Percentiles rank a stretch among this genome's conserved stretches.
Conservation (phyloP, 2,329 filamentous ascomycete species). For the Samsoniella hepiali region DNA sequence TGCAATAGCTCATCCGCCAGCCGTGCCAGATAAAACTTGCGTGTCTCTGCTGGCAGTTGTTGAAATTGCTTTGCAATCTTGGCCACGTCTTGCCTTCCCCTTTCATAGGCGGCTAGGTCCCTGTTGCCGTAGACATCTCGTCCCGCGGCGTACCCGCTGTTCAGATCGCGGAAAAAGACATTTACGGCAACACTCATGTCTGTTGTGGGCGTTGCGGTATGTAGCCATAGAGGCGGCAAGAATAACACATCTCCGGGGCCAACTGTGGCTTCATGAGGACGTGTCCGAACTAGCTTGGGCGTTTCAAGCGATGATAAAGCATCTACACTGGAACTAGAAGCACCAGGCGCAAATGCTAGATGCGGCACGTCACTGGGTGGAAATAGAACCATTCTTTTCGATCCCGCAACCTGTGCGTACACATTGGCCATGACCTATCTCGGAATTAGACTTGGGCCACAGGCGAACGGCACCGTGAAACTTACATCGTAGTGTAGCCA, state of each 20-base stretch:
- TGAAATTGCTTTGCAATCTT: constrained; percentile 64
- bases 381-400: constrained; percentile 72
- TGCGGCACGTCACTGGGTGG: constrained; percentile 70
- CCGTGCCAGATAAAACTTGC: constrained; percentile 71
- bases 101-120: constrained; percentile 81
- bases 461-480: constrained; percentile 12
- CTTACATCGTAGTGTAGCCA: constrained; percentile 86
- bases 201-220: constrained; percentile 63
- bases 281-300: constrained; percentile 44
- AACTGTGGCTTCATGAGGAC: constrained; percentile 65
- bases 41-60: constrained; percentile 61
- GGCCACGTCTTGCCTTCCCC: constrained; percentile 68
- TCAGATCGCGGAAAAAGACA: constrained; percentile 76
- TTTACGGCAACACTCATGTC: constrained; percentile 76
- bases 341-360: constrained; percentile 69
- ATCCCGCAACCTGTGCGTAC: constrained; percentile 73
- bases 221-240: constrained; percentile 80
- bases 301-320: constrained; percentile 56
- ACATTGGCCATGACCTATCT: constrained; percentile 78
- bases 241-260: constrained; percentile 73
- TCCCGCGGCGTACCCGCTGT: constrained; percentile 65
- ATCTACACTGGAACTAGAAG: constrained; percentile 75
- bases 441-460: constrained; percentile 15
- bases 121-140: constrained; percentile 86
- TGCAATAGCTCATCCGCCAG: constrained; percentile 63